Evolutionary conservation across 257 asterid genomes (phyloP).

Genomic region (Nemophila menziesii): DNA sequence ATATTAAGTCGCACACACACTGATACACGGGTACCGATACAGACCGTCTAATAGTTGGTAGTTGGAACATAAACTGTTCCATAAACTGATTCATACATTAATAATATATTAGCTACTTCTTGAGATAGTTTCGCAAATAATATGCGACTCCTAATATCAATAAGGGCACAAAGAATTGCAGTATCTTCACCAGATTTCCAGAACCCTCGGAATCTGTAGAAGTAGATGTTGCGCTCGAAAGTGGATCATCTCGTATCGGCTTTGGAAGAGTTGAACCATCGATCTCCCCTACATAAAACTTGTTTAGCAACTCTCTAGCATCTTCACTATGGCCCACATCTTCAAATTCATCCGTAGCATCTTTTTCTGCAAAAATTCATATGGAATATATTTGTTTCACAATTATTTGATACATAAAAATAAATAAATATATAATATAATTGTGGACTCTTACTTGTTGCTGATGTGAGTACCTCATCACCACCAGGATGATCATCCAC

Average conservation of each 20-base stretch:
- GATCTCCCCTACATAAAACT: constrained; percentile 32
- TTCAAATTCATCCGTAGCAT: constrained; percentile 52
- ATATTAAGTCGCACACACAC: too few species aligned
- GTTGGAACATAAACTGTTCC: too few species aligned
- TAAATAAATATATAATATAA: too few species aligned
- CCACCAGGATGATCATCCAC: constrained; percentile 77
- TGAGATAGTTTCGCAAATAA: constrained; percentile 25
- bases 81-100: neutral
- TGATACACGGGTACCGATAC: too few species aligned
- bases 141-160: constrained; percentile 34
- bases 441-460: constrained; percentile 29
- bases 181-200: constrained; percentile 19
- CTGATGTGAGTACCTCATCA: constrained; percentile 37
- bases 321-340: constrained; percentile 54
- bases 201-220: constrained; percentile 12
- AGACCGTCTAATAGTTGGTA: too few species aligned
- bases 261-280: constrained; percentile 39
- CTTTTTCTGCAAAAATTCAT: constrained; percentile 32
- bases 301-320: constrained; percentile 32
- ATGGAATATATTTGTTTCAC: neutral
- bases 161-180: constrained; percentile 33
- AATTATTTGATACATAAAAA: neutral
- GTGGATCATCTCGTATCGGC: neutral
- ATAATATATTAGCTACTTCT: constrained; percentile 15
- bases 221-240: constrained; percentile 9